Conservation (phyloP, 495 filamentous ascomycete species). For the Daldinia childiae region DNA sequence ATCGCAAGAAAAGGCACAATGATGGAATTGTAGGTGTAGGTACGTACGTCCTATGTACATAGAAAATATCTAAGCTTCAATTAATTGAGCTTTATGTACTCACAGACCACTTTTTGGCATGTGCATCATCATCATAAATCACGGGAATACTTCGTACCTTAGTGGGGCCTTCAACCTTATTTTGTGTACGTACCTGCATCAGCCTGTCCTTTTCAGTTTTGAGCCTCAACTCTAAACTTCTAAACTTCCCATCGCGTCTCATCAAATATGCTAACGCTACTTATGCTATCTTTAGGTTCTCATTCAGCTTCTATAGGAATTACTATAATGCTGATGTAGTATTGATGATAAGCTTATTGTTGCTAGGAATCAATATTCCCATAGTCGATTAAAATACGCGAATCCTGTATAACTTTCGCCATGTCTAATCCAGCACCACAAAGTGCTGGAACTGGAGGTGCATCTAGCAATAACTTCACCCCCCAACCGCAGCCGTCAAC, state of each 20-base stretch:
- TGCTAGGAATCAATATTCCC: background rate
- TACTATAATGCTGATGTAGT: background rate
- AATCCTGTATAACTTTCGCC: background rate
- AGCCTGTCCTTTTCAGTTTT: slow-evolving; percentile 19
- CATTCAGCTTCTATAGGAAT: background rate
- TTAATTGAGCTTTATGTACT: too few species aligned
- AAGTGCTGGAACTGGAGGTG: slow-evolving; percentile 41
- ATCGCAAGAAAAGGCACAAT: background rate
- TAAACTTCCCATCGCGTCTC: background rate
- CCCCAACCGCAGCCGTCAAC: slow-evolving; percentile 33
- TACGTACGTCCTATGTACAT: too few species aligned
- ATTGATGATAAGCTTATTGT: background rate
- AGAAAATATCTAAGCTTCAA: too few species aligned
- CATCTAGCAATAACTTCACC: slow-evolving; percentile 36
- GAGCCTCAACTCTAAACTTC: slow-evolving; percentile 34
- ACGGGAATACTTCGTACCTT: too few species aligned
- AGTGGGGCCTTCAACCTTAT: slow-evolving; percentile 2
- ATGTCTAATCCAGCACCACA: slow-evolving; percentile 41
- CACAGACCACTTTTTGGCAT: too few species aligned
- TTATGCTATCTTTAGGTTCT: background rate
- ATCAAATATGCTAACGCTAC: slow-evolving; percentile 4
- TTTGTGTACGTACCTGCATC: slow-evolving; percentile 6
- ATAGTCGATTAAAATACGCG: background rate
- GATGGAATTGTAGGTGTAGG: too few species aligned
- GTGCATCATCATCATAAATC: background rate